Percentiles rank a stretch among this genome's conserved stretches.
Evolutionary conservation across 441 rosid species (phyloP).

Genomic region (Biscutella laevigata): DNA sequence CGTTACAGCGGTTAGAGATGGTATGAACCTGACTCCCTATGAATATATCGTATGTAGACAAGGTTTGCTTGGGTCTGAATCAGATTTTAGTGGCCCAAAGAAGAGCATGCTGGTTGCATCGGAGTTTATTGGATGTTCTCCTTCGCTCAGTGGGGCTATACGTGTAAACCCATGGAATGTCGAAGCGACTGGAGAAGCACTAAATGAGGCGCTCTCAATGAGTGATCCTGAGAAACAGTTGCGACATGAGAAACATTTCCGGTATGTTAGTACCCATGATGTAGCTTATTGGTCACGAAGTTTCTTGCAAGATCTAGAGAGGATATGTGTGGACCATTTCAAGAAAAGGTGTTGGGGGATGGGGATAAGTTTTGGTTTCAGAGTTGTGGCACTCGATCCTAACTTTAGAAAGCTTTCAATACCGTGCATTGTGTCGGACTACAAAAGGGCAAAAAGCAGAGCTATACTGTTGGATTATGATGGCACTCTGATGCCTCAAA

Average conservation of each 20-base stretch:
- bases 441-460: conserved; percentile 36
- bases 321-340: conserved; percentile 40
- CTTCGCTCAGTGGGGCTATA: conserved; percentile 37
- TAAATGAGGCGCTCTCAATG: conserved; percentile 32
- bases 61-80: conserved; percentile 35
- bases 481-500: conserved; percentile 44
- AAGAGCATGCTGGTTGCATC: conserved; percentile 45
- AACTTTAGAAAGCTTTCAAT: conserved; percentile 38
- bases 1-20: conserved; percentile 51
- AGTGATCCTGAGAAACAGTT: conserved; percentile 33
- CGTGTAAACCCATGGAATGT: conserved; percentile 46
- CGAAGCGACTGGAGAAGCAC: conserved; percentile 37
- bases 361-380: conserved; percentile 39
- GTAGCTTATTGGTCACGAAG: conserved; percentile 45
- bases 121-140: conserved; percentile 44
- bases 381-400: conserved; percentile 40
- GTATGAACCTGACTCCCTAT: conserved; percentile 51
- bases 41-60: conserved; percentile 44
- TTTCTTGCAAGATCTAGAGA: conserved; percentile 45
- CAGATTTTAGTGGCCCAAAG: conserved; percentile 33
- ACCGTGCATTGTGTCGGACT: conserved; percentile 33
- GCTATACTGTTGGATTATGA: conserved; percentile 46
- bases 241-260: conserved; percentile 31
- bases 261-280: conserved; percentile 39
- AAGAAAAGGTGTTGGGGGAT: conserved; percentile 42